These are phyloP conservation scores for Fraxinus xanthoxyloides DNA, from an alignment of 305 asterid genomes.

Conservation along the genomic window DNA sequence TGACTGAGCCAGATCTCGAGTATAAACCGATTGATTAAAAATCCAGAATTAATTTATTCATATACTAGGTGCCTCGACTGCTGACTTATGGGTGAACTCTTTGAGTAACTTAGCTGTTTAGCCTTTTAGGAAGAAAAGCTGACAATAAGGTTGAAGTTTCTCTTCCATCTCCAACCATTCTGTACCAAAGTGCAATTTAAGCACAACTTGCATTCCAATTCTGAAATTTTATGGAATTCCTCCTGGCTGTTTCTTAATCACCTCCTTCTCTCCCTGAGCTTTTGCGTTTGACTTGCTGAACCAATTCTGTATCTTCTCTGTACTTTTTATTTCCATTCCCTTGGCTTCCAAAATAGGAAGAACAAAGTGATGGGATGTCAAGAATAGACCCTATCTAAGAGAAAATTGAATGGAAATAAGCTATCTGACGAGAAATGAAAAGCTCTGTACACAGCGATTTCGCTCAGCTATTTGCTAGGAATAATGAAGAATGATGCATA, in stretches of 20 bases:
- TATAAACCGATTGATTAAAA: neutral
- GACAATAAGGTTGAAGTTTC: neutral
- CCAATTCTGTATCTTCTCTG: neutral
- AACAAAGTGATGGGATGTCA: neutral
- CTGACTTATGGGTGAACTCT: neutral
- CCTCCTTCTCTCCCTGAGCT: neutral
- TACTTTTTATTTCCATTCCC: neutral
- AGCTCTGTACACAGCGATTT: neutral
- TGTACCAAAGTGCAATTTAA: neutral
- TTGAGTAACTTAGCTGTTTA: neutral
- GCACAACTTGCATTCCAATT: neutral
- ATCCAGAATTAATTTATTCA: neutral
- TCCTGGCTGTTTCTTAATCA: neutral
- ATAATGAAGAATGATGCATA: neutral
- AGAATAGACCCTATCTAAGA: neutral
- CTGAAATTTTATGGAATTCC: neutral
- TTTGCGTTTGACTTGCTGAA: neutral
- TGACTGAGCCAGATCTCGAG: neutral
- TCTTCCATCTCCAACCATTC: neutral
- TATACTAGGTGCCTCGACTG: neutral
- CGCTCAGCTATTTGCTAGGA: neutral
- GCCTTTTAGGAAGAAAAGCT: neutral
- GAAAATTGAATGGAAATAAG: neutral
- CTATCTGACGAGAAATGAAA: neutral
- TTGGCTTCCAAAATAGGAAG: neutral